Base-by-base conservation (phyloP, 495 filamentous ascomycete species). In the Xylaria flabelliformis region DNA sequence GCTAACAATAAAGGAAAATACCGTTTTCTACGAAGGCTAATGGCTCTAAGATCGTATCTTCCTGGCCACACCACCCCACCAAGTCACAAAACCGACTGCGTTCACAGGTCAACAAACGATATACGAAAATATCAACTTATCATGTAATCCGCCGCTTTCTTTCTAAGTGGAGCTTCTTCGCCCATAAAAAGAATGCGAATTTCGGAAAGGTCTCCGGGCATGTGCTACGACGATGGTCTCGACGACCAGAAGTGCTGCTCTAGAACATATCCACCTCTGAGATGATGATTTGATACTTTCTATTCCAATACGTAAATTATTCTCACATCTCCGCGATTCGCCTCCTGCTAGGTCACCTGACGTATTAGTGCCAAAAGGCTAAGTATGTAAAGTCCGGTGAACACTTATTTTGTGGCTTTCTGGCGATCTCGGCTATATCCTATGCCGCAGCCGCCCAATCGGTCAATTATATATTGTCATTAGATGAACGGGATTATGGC, bases 361-460 rank as follows among this genome's bases (percentile, higher is more conserved):
- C 13, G 15, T 48, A 19, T 50, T 65, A 21, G 39, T 21, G 26
- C 17, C 26, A 34, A 65, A 65, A 50, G 24, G 41, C 42, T 29
- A 65, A 65, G 63, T 50, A 65, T 65, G 41, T 7, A 32, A 65
- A 26, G 42, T 65, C 42, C 26, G 63, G 42, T 65, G 41, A 46
- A 46, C 24, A 34, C 42, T 34, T 19, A 4, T 29, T 44, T 44
- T 65, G 42, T 42, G 42, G 63, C 48, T 34, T 65, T 48, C 63
- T 19, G 26, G 42, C 41, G 2, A 13, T 65, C 63, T 65, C 63
- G 63, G 63, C 63, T 65, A 65, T 65, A 65, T 65, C 13, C 63
- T 17, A 65, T 50, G 26, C 63, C 42, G 26, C 63, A 42, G 63
- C 42, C 42, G 17, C 42, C 63, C 63, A 46, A 65, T 48, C 63